Evolutionary conservation across 768 basidiomycete genomes (phyloP).

Genomic region (Calocybe indica): DNA sequence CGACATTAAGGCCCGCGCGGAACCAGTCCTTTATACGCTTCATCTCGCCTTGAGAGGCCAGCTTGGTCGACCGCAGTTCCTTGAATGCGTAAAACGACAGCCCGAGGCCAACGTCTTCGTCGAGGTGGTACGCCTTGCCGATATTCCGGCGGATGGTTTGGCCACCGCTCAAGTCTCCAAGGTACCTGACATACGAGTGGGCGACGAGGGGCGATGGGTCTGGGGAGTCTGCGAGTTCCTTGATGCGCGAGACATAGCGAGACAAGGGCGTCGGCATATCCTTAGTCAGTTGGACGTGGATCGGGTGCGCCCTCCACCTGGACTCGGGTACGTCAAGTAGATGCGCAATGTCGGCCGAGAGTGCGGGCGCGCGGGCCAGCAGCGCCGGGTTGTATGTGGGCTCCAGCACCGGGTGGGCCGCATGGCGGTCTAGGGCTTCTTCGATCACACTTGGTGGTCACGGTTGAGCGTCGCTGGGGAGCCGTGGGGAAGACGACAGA

Average conservation of each 20-base stretch:
- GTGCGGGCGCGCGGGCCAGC: constrained; percentile 51
- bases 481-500: not conserved
- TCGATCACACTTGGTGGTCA: constrained; percentile 43
- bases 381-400: constrained; percentile 68
- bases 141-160: constrained; percentile 60
- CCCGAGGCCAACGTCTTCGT: constrained; percentile 45
- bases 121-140: constrained; percentile 62
- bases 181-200: constrained; percentile 79
- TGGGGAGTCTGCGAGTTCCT: constrained; percentile 33
- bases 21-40: constrained; percentile 73
- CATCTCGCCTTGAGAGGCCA: constrained; percentile 52
- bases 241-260: constrained; percentile 50
- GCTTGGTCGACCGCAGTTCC: constrained; percentile 40
- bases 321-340: constrained; percentile 46
- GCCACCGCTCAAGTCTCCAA: constrained; percentile 77
- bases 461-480: not conserved
- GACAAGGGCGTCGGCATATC: constrained; percentile 42
- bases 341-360: constrained; percentile 64
- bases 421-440: constrained; percentile 50
- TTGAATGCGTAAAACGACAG: constrained; percentile 66
- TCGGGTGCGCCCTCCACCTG: constrained; percentile 51
- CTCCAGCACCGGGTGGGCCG: constrained; percentile 54
- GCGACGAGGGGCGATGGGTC: constrained; percentile 57
- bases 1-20: constrained; percentile 47
- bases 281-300: constrained; percentile 39